Conservation (phyloP, 108 stramenopile species). For the Cyclotella choctawhatcheeana region DNA sequence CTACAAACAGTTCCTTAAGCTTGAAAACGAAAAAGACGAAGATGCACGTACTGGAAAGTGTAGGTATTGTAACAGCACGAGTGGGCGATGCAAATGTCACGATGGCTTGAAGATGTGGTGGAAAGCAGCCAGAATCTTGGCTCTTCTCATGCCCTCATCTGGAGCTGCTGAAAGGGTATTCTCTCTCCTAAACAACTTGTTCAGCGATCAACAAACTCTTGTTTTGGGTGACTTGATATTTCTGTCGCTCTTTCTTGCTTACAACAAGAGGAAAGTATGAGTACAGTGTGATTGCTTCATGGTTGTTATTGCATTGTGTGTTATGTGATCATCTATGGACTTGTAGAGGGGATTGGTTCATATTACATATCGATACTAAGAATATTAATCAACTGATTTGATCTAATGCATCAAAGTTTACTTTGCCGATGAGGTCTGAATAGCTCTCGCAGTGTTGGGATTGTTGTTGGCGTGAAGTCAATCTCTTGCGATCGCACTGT, state of each 20-base stretch:
- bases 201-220: not conserved
- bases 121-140: not conserved
- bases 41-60: not conserved
- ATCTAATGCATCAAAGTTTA: too few species aligned
- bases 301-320: too few species aligned
- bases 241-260: not conserved
- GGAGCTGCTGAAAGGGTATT: constrained; percentile 10
- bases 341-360: too few species aligned
- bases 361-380: too few species aligned
- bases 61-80: not conserved
- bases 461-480: too few species aligned
- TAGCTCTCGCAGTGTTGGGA: too few species aligned
- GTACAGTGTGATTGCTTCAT: too few species aligned
- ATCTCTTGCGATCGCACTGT: too few species aligned
- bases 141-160: constrained; percentile 4
- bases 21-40: not conserved
- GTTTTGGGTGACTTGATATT: not conserved
- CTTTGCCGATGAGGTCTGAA: too few species aligned
- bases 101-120: not conserved
- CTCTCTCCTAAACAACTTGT: constrained; percentile 10
- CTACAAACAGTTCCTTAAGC: not conserved
- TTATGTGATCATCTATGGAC: too few species aligned
- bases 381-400: too few species aligned
- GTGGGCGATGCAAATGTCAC: not conserved
- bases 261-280: constrained; percentile 5